A percentile compares a stretch with the other conserved stretches of the same genome.
Evolutionary conservation across 106 monocot genomes (phyloP).

Genomic region (Dendrobium huoshanense): DNA sequence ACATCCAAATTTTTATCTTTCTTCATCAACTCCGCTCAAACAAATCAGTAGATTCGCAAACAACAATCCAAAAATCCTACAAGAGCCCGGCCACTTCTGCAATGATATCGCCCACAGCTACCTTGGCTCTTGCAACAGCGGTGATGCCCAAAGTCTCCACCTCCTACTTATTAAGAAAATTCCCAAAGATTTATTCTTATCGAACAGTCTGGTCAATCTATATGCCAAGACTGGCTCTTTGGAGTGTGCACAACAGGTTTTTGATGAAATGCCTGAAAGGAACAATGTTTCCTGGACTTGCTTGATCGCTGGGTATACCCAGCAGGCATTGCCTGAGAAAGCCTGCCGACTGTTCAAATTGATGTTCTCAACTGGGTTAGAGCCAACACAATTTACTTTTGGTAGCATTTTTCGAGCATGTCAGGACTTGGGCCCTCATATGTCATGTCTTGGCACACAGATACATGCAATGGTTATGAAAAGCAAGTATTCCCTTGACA

Average conservation of each 20-base stretch:
- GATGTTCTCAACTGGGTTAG: constrained; percentile 35
- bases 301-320: constrained; percentile 53
- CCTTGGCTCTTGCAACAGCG: not conserved
- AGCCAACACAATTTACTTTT: constrained; percentile 53
- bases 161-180: constrained; percentile 43
- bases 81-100: constrained; percentile 1
- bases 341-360: constrained; percentile 38
- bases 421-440: constrained; percentile 32
- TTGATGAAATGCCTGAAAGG: constrained; percentile 51
- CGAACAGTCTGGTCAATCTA: constrained; percentile 47
- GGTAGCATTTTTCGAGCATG: constrained; percentile 52
- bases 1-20: not conserved
- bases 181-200: constrained; percentile 36
- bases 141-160: constrained; percentile 32
- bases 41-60: not conserved
- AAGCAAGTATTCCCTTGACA: constrained; percentile 27
- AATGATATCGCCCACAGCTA: not conserved
- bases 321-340: constrained; percentile 18
- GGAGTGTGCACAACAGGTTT: constrained; percentile 39
- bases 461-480: constrained; percentile 55
- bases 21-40: constrained; percentile 8
- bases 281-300: constrained; percentile 80
- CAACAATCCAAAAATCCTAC: not conserved
- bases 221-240: constrained; percentile 36
- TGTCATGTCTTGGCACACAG: constrained; percentile 28